Percentiles rank a stretch among this genome's conserved stretches.
Evolutionary conservation across 768 basidiomycete species (phyloP).

Genomic region (Amanita pseudoporphyria): DNA sequence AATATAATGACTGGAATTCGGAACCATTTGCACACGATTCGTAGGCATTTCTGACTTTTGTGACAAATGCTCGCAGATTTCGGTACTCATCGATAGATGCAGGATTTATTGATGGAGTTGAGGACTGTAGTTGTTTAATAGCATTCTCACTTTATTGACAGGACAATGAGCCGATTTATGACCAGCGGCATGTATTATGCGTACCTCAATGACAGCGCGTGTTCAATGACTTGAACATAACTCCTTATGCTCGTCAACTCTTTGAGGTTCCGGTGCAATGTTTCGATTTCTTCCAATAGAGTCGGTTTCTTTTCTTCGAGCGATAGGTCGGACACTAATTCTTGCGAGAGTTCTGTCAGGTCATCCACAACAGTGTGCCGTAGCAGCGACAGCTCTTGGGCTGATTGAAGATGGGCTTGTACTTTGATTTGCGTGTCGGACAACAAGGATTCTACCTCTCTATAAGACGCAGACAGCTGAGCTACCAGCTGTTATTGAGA

Average conservation of each 20-base stretch:
- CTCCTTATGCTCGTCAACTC: constrained; percentile 67
- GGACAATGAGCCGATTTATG: not conserved
- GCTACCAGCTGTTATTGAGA: constrained; percentile 32
- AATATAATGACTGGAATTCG: constrained; percentile 41
- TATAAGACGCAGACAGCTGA: constrained; percentile 51
- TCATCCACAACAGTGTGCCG: constrained; percentile 76
- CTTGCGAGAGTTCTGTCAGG: constrained; percentile 52
- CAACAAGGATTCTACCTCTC: constrained; percentile 36
- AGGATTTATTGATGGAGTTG: constrained; percentile 28
- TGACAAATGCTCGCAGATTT: constrained; percentile 51
- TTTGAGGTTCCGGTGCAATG: constrained; percentile 64
- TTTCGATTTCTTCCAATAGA: constrained; percentile 76
- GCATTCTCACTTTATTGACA: constrained; percentile 42
- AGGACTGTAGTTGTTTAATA: constrained; percentile 37
- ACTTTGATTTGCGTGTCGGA: constrained; percentile 37
- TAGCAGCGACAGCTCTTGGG: constrained; percentile 66
- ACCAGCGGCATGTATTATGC: constrained; percentile 12
- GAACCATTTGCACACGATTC: constrained; percentile 34
- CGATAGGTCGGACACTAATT: constrained; percentile 49
- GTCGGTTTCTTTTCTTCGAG: constrained; percentile 44
- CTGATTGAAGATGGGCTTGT: constrained; percentile 43
- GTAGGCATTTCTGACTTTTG: constrained; percentile 35
- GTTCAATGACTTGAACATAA: constrained; percentile 70
- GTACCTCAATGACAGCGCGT: constrained; percentile 65
- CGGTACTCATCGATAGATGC: constrained; percentile 48